Percentiles rank a stretch among this genome's conserved stretches.
Evolutionary conservation across 768 basidiomycete species (phyloP).

Genomic region (Lactarius hatsudake): DNA sequence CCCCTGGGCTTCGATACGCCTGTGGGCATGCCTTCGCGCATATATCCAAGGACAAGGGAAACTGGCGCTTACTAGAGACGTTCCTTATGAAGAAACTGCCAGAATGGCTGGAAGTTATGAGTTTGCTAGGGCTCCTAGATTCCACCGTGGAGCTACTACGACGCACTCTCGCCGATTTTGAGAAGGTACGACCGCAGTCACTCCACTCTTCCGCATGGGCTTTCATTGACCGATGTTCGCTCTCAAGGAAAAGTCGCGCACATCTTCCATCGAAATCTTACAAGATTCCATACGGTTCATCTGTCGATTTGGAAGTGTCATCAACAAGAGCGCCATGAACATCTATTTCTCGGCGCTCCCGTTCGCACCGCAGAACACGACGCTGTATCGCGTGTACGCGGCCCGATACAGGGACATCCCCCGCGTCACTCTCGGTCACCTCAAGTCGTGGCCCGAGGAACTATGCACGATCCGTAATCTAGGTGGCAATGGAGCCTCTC

Average conservation of each 20-base stretch:
- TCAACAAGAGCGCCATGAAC: slow-evolving; percentile 18
- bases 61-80: slow-evolving; percentile 9
- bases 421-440: slow-evolving; percentile 30
- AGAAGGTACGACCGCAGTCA: neutral
- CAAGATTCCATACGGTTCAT: slow-evolving; percentile 18
- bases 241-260: neutral
- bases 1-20: slow-evolving; percentile 13
- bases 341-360: slow-evolving; percentile 17
- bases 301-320: slow-evolving; percentile 15
- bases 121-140: slow-evolving; percentile 10
- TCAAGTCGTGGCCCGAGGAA: slow-evolving; percentile 27
- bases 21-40: slow-evolving; percentile 12
- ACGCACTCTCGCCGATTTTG: neutral
- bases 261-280: slow-evolving; percentile 9
- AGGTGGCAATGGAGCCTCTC: neutral
- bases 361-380: slow-evolving; percentile 17
- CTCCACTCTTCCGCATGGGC: neutral
- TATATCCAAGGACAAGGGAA: slow-evolving; percentile 2
- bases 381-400: slow-evolving; percentile 18
- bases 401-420: slow-evolving; percentile 21
- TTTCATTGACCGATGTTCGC: neutral
- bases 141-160: slow-evolving; percentile 11
- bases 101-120: slow-evolving; percentile 22
- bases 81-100: slow-evolving; percentile 18
- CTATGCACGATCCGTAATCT: slow-evolving; percentile 16